phyloP scores from a whole-genome alignment of 2,329 filamentous ascomycete genomes.

The Apiospora marii region DNA sequence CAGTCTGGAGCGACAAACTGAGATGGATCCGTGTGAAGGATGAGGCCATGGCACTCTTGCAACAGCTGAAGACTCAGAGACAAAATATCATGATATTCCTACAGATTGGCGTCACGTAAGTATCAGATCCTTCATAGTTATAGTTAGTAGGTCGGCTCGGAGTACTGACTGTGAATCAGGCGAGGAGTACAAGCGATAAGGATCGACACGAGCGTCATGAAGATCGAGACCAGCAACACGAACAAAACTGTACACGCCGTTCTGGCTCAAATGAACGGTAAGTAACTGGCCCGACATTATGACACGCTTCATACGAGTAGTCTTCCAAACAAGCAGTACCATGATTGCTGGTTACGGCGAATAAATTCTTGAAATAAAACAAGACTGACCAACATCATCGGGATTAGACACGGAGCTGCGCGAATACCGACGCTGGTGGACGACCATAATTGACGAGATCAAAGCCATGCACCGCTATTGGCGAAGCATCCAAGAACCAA shows the following conservation, averaged over 20 bases:
- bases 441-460: neutral
- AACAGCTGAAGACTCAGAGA: neutral
- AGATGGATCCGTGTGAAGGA: neutral
- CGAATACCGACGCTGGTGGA: conserved; percentile 3
- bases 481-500: conserved; percentile 3
- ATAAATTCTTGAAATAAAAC: neutral
- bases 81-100: neutral
- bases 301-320: neutral
- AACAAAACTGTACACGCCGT: neutral
- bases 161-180: neutral
- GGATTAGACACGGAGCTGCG: neutral
- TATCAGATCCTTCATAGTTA: neutral
- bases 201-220: neutral
- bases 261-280: neutral
- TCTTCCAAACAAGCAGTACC: neutral
- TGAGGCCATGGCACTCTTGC: neutral
- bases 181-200: neutral
- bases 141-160: neutral
- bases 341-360: neutral
- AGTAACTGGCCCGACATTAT: neutral
- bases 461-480: conserved; percentile 18
- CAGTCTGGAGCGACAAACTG: neutral
- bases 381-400: neutral
- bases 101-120: neutral
- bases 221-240: neutral